Conservation (phyloP, 176 grass and related monocot species). For the Pontederia crassipes region DNA sequence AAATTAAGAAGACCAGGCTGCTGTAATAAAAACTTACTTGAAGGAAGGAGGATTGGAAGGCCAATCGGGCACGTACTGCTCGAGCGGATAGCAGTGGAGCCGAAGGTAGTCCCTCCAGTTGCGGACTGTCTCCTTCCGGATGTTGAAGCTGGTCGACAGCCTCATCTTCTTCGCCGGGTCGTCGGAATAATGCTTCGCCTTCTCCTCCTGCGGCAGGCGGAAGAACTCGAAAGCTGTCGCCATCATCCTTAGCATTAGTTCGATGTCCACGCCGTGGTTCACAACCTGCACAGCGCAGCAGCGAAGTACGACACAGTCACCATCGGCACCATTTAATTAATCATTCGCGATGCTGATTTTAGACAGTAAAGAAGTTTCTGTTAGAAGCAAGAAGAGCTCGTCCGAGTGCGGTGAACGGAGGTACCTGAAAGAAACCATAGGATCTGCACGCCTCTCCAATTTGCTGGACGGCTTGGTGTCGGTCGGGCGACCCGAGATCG, state of each 20-base stretch:
- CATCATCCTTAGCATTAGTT: not conserved
- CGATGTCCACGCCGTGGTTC: not conserved
- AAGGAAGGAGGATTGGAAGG: constrained; percentile 7
- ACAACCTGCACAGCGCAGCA: not conserved
- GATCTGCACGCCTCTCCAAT: not conserved
- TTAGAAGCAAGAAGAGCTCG: not conserved
- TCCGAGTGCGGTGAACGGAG: too few species aligned
- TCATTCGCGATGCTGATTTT: too few species aligned
- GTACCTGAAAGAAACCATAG: constrained; percentile 12
- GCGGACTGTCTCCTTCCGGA: constrained; percentile 6
- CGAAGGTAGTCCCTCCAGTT: constrained; percentile 16
- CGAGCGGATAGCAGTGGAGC: constrained; percentile 6
- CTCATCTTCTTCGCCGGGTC: constrained; percentile 3
- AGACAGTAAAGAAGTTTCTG: too few species aligned
- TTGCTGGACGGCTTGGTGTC: not conserved
- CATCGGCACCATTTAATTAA: too few species aligned
- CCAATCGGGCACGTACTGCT: constrained; percentile 5
- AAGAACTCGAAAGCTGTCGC: not conserved
- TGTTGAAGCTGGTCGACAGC: constrained; percentile 14
- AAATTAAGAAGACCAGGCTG: not conserved
- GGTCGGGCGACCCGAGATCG: constrained; percentile 1
- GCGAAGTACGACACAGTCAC: too few species aligned
- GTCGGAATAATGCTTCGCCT: constrained; percentile 9
- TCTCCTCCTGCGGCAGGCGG: not conserved
- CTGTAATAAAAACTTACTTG: not conserved